Conservation (phyloP, 108 stramenopile species). For the Schizochytrium sp. region DNA sequence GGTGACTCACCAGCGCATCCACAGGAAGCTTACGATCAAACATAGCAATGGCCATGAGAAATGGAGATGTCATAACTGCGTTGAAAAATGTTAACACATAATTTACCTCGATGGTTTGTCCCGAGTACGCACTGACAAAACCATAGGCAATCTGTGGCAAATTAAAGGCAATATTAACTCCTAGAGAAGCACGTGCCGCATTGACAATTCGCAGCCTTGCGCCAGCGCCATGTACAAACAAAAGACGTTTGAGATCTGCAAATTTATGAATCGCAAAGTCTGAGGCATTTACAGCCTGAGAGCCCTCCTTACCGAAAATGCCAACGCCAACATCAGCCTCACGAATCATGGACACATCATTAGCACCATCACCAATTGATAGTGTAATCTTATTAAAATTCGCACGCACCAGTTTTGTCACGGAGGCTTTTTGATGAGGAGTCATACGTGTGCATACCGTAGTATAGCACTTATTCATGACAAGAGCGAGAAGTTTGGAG, state of each 20-base stretch:
- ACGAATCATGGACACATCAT: constrained; percentile 97
- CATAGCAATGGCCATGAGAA: constrained; percentile 71
- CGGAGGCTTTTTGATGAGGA: constrained; percentile 89
- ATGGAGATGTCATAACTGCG: constrained; percentile 72
- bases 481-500: neutral
- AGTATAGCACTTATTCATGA: neutral
- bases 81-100: constrained; percentile 73
- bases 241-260: constrained; percentile 69
- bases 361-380: constrained; percentile 98
- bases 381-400: constrained; percentile 86
- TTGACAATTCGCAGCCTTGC: constrained; percentile 67
- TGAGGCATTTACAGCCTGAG: constrained; percentile 91
- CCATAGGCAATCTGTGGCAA: constrained; percentile 74
- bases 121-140: constrained; percentile 69
- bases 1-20: neutral
- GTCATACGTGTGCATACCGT: constrained; percentile 71
- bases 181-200: constrained; percentile 77
- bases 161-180: constrained; percentile 80
- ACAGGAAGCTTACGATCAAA: constrained; percentile 73
- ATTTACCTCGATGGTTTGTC: constrained; percentile 66
- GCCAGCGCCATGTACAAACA: constrained; percentile 72
- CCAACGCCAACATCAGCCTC: constrained; percentile 94
- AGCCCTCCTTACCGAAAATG: constrained; percentile 93
- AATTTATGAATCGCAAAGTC: constrained; percentile 76
- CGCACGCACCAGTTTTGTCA: constrained; percentile 86